A percentile compares a stretch with the other conserved stretches of the same genome.
Conservation (phyloP, 2,329 filamentous ascomycete species). For the Lomentospora prolificans region DNA sequence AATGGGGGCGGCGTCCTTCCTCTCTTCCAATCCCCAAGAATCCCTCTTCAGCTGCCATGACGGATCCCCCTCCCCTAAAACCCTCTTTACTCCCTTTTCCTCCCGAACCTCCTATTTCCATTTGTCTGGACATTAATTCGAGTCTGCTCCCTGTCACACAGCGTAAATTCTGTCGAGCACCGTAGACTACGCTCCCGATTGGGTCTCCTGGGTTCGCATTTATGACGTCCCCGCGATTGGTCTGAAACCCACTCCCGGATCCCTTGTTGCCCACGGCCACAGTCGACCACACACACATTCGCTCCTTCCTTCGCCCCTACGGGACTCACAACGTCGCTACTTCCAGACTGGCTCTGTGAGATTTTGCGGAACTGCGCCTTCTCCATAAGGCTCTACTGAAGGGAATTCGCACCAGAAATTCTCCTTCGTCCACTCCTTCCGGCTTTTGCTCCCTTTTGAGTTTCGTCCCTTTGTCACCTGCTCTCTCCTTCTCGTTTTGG, state of each 20-base stretch:
- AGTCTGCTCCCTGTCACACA: constrained; percentile 6
- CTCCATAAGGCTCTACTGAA: constrained; percentile 2
- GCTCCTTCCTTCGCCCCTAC: not conserved
- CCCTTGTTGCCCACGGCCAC: not conserved
- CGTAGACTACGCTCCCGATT: constrained; percentile 6
- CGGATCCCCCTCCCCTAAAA: not conserved
- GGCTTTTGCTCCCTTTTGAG: not conserved
- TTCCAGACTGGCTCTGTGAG: constrained; percentile 3
- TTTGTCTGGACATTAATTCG: not conserved
- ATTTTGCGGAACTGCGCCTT: not conserved
- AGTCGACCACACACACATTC: not conserved
- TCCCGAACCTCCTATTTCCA: constrained; percentile 3
- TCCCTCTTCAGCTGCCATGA: constrained; percentile 2
- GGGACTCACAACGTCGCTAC: not conserved
- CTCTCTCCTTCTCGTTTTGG: no score
- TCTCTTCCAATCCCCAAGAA: not conserved
- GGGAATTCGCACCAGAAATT: not conserved
- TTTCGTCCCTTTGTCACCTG: not conserved
- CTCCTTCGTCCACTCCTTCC: constrained; percentile 8
- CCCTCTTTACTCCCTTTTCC: constrained; percentile 4
- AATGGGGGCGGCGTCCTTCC: not conserved
- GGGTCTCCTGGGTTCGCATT: not conserved
- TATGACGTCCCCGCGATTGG: constrained; percentile 4
- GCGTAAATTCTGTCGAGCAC: constrained; percentile 3
- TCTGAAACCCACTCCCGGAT: constrained; percentile 5